Conservation (phyloP, 352 stramenopile species). For the Phytophthora pinifolia region DNA sequence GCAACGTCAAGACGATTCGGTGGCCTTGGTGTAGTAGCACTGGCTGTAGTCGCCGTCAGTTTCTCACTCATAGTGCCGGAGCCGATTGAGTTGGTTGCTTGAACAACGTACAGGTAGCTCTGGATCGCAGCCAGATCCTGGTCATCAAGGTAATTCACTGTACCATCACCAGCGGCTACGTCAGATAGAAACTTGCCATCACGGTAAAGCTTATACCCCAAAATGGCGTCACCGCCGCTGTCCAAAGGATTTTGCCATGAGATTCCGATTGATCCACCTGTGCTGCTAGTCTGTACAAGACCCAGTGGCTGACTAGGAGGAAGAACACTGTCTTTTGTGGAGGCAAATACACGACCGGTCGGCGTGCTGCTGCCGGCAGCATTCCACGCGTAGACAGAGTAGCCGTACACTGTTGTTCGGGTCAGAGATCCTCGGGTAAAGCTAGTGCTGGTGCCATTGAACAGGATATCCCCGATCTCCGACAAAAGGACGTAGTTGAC, state of each 20-base stretch:
- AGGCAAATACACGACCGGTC: slow-evolving; percentile 19
- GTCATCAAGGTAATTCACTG: slow-evolving; percentile 29
- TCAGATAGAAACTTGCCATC: slow-evolving; percentile 21
- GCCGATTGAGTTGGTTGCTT: slow-evolving; percentile 41
- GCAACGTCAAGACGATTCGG: slow-evolving; percentile 12
- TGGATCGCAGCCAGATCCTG: slow-evolving; percentile 28
- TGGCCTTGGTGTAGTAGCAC: slow-evolving; percentile 24
- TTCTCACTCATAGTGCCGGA: slow-evolving; percentile 27
- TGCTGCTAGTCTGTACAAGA: slow-evolving; percentile 12
- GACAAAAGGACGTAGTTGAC: slow-evolving; percentile 45
- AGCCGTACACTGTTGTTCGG: slow-evolving; percentile 47
- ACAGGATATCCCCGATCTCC: slow-evolving; percentile 27
- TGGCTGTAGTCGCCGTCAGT: slow-evolving; percentile 27
- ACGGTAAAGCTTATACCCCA: slow-evolving; percentile 45
- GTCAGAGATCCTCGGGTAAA: slow-evolving; percentile 37
- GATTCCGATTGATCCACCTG: slow-evolving; percentile 47
- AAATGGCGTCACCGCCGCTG: slow-evolving; percentile 38
- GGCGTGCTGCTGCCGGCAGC: slow-evolving; percentile 33
- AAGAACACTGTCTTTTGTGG: slow-evolving; percentile 25
- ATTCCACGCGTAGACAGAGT: slow-evolving; percentile 47
- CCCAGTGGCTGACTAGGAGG: slow-evolving; percentile 32
- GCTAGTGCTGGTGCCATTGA: slow-evolving; percentile 41
- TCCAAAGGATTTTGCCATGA: slow-evolving; percentile 46
- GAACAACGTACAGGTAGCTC: slow-evolving; percentile 46
- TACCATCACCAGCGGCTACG: slow-evolving; percentile 3